A percentile compares a stretch with the other conserved stretches of the same genome.
These are phyloP conservation scores for Tylopilus subfusipes DNA, from an alignment of 768 basidiomycete species.

Conservation along the genomic window DNA sequence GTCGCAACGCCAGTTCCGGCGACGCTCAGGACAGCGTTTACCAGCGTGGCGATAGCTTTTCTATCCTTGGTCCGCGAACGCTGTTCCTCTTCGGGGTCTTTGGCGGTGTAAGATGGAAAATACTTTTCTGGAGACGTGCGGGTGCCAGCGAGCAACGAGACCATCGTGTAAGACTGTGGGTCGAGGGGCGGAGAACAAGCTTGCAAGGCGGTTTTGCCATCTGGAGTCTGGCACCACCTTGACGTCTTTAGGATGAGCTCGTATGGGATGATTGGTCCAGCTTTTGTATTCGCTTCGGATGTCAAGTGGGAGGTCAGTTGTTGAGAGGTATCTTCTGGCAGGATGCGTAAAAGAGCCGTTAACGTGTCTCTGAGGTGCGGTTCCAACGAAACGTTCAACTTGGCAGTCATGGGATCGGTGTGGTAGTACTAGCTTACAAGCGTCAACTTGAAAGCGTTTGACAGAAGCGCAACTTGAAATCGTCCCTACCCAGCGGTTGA, in stretches of 20 bases:
- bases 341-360: constrained; percentile 38
- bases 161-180: constrained; percentile 59
- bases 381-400: constrained; percentile 64
- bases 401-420: constrained; percentile 8
- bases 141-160: constrained; percentile 73
- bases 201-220: constrained; percentile 39
- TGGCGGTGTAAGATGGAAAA: constrained; percentile 51
- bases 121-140: constrained; percentile 74
- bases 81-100: constrained; percentile 46
- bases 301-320: constrained; percentile 41
- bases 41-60: constrained; percentile 62
- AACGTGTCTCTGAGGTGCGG: constrained; percentile 54
- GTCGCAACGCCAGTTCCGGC: constrained; percentile 61
- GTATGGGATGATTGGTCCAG: constrained; percentile 56
- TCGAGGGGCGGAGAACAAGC: constrained; percentile 45
- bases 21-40: constrained; percentile 72
- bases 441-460: neutral
- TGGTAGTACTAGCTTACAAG: too few relatives aligned
- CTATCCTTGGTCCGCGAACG: constrained; percentile 50
- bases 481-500: neutral
- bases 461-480: too few relatives aligned
- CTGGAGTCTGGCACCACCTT: constrained; percentile 60
- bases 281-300: constrained; percentile 1
- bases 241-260: constrained; percentile 55
- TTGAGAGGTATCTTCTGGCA: constrained; percentile 44